Base-by-base conservation (phyloP, 768 basidiomycete species). In the Trametopsis cervina region DNA sequence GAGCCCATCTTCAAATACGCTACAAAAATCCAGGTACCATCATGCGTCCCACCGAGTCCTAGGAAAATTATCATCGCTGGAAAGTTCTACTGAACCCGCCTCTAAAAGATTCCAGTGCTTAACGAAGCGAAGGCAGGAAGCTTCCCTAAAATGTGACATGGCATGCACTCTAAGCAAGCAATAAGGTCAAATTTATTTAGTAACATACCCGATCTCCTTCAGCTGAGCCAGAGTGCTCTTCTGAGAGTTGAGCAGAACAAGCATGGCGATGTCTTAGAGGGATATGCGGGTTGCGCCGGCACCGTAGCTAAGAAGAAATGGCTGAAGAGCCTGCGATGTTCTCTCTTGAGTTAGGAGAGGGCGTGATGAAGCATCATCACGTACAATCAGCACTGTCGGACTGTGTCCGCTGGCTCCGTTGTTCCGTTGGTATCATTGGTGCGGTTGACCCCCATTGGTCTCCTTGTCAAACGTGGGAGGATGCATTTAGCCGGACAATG, bases 401-500 rank as follows among this genome's bases (percentile, higher is more conserved):
- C n/a, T 17, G 39, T 17, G 22, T 7, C 11, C 39, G 11, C 18
- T 11, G 39, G 17, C 22, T 7, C 17, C 17, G 39, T 17, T 22
- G 22, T 22, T 40, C 22, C 39, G n/a, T 40, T 40, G 39, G 9
- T 17, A 11, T 11, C 17, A 36, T 17, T 36, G 35, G 11, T 36
- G 6, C 24, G 7, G 27, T 21, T 6, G 27, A 41, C 10, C 22
- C 27, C 9, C 29, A n/a, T 45, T 29, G 10, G 10, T 29, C 4
- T 7, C 13, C 24, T 33, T 25, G 15, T 27, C 44, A 12, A 18
- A 33, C 4, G n/a, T n/a, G 11, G 44, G 11, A 45, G n/a, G 17
- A 45, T 29, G 44, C 17, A 45, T 27, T 45, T 27, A 17, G 26
- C 44, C 33, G n/a, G n/a, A 33, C 29, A 33, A 33, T 33, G 15